Conservation (phyloP, 1,139 yeast genomes). For the Saccharomycopsis hybrid region DNA sequence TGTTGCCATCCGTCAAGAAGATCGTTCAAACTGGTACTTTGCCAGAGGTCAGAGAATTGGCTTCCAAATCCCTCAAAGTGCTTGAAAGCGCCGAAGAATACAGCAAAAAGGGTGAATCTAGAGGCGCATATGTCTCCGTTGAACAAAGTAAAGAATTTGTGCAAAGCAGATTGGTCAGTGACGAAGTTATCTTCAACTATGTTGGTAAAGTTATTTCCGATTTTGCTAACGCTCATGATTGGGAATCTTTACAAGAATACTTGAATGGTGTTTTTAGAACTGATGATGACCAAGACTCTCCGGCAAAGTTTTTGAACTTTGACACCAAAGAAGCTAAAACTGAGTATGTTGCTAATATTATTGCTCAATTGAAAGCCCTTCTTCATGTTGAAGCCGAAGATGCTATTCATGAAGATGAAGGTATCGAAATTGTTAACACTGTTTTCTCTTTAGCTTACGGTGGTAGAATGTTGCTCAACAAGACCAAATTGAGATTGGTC, state of each 20-base stretch:
- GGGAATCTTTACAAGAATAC: conserved; percentile 65
- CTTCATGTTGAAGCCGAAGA: conserved; percentile 60
- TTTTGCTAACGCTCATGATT: conserved; percentile 87
- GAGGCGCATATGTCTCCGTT: conserved; percentile 60
- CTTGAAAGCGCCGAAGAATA: conserved; percentile 74
- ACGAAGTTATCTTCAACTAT: conserved; percentile 32
- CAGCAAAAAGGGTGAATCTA: conserved; percentile 52
- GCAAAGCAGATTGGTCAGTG: conserved; percentile 33
- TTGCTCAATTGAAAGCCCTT: conserved; percentile 92
- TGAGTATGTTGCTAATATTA: conserved; percentile 44
- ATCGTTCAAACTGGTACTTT: conserved; percentile 86
- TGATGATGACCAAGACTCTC: conserved; percentile 26
- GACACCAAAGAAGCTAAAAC: conserved; percentile 54
- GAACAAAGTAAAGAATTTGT: conserved; percentile 49
- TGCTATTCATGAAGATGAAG: conserved; percentile 54
- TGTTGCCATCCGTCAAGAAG: conserved; percentile 84
- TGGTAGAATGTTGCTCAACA: conserved; percentile 92
- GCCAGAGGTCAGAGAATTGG: conserved; percentile 95
- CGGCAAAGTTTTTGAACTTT: conserved; percentile 86
- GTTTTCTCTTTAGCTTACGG: conserved; percentile 96
- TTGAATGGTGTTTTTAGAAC: conserved; percentile 38
- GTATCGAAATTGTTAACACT: conserved; percentile 85
- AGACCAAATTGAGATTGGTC: conserved; percentile 76
- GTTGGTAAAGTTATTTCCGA: conserved; percentile 51
- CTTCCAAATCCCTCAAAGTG: conserved; percentile 76